These are phyloP conservation scores for Lyophyllum shimeji DNA, from an alignment of 768 basidiomycete species.

Conservation along the genomic window DNA sequence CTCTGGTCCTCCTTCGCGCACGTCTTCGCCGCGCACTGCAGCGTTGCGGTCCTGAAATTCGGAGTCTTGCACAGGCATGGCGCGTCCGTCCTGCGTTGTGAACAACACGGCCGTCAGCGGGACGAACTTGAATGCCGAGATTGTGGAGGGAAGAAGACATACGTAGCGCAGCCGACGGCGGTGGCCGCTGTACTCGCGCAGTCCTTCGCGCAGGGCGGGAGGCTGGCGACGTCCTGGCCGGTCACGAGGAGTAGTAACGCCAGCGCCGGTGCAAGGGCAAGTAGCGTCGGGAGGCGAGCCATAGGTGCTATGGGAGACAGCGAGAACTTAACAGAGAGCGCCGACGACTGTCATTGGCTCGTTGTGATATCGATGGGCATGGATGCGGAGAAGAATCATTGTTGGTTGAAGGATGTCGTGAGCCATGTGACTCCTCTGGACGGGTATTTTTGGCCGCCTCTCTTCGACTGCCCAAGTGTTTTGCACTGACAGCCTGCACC, in stretches of 20 bases:
- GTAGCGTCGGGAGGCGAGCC: constrained; percentile 7
- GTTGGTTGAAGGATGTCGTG: not conserved
- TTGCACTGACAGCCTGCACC: not conserved
- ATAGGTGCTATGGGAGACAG: not conserved
- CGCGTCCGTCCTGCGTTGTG: not conserved
- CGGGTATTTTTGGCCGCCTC: not conserved
- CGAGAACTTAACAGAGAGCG: not conserved
- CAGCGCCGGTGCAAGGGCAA: not conserved
- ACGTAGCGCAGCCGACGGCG: constrained; percentile 2
- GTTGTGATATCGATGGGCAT: not conserved
- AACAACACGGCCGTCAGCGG: too few species aligned
- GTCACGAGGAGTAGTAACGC: not conserved
- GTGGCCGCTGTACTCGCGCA: constrained; percentile 2
- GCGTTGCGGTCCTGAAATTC: not conserved
- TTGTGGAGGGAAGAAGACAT: not conserved
- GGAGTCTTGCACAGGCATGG: not conserved
- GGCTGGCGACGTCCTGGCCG: not conserved
- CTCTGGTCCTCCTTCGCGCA: not conserved
- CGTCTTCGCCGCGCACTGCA: not conserved
- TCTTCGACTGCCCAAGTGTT: not conserved
- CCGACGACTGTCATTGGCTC: not conserved
- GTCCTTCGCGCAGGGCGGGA: not conserved
- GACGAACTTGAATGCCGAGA: too few species aligned
- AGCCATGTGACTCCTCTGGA: not conserved
- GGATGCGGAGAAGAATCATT: not conserved